Percentiles rank a stretch among this genome's conserved stretches.
phyloP scores from a whole-genome alignment of 1,139 yeast genomes.

The Geotrichum carabidarum region DNA sequence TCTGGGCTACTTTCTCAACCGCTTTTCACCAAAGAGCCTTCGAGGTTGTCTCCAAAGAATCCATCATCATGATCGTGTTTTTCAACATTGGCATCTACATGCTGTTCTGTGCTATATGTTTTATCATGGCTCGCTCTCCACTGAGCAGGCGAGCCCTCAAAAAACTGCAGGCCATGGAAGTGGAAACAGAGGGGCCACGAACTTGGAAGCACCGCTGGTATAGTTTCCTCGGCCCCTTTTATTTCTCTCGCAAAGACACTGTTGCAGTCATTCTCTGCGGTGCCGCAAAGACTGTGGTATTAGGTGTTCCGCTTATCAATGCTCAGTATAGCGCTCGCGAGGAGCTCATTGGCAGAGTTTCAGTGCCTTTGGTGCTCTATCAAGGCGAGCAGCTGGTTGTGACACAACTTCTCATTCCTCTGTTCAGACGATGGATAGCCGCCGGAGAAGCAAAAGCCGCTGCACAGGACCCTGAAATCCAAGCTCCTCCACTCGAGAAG shows the following conservation, averaged over 20 bases:
- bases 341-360: constrained; percentile 59
- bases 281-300: constrained; percentile 88
- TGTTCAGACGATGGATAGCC: constrained; percentile 60
- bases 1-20: constrained; percentile 83
- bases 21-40: constrained; percentile 82
- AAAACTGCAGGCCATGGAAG: constrained; percentile 40
- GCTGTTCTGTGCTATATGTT: constrained; percentile 64
- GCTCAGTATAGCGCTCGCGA: constrained; percentile 71
- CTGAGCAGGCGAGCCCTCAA: constrained; percentile 31
- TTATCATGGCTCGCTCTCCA: constrained; percentile 54
- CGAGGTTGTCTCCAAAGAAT: constrained; percentile 59
- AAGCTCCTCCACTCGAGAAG: not conserved
- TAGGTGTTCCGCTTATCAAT: constrained; percentile 75
- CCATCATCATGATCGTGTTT: constrained; percentile 70
- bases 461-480: not conserved
- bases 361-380: constrained; percentile 77
- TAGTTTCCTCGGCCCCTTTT: constrained; percentile 47
- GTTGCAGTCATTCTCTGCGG: constrained; percentile 82
- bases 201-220: constrained; percentile 18
- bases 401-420: constrained; percentile 63
- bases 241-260: constrained; percentile 64
- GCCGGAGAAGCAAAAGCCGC: constrained; percentile 6
- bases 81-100: constrained; percentile 75
- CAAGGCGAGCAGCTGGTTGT: constrained; percentile 82
- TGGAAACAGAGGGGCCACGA: constrained; percentile 26